These are phyloP conservation scores for Debaryomyces fabryi DNA, from an alignment of 1,139 yeast species.

Conservation along the genomic window DNA sequence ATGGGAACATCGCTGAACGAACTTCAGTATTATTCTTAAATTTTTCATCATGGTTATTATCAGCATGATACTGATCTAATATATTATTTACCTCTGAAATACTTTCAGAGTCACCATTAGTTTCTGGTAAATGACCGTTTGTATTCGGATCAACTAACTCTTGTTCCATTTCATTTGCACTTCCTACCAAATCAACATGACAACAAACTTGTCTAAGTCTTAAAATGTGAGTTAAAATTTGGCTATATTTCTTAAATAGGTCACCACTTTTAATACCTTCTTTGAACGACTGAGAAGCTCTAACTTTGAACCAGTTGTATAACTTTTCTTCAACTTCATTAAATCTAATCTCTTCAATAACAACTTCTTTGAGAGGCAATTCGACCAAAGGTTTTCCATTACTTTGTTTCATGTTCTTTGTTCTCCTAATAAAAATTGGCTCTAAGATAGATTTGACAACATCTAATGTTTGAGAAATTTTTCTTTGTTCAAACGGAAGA, in stretches of 20 bases:
- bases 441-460: conserved; percentile 84
- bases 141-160: conserved; percentile 14
- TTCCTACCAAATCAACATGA: conserved; percentile 67
- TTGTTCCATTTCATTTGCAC: conserved; percentile 42
- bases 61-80: conserved; percentile 18
- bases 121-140: conserved; percentile 7
- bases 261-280: conserved; percentile 69
- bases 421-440: conserved; percentile 81
- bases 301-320: conserved; percentile 69
- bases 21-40: conserved; percentile 38
- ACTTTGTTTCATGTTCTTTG: conserved; percentile 77
- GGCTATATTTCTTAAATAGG: conserved; percentile 71
- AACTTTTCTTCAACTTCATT: conserved; percentile 65
- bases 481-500: conserved; percentile 74
- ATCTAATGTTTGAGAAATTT: conserved; percentile 72
- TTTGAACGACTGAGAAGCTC: conserved; percentile 68
- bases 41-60: conserved; percentile 22
- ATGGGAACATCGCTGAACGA: conserved; percentile 29
- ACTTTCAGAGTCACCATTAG: conserved; percentile 20
- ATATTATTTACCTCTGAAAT: conserved; percentile 13
- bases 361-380: conserved; percentile 75
- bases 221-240: conserved; percentile 79
- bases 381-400: conserved; percentile 78
- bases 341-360: conserved; percentile 67
- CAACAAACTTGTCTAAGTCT: conserved; percentile 89